These are phyloP conservation scores for Fusarium duplospermum DNA, from an alignment of 2,329 filamentous ascomycete genomes.

Conservation along the genomic window DNA sequence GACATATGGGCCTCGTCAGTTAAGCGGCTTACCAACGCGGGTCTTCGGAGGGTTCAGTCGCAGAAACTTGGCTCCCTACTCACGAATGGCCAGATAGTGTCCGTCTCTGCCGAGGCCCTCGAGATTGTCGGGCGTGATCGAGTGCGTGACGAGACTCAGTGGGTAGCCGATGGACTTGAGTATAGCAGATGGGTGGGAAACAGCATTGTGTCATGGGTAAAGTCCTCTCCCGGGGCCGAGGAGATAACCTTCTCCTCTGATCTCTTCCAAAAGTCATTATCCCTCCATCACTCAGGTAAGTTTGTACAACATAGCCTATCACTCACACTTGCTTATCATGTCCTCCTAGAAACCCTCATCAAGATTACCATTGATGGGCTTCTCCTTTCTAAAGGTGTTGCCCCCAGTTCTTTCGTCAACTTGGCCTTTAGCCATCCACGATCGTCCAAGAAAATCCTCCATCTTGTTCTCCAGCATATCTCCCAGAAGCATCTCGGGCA, in stretches of 20 bases:
- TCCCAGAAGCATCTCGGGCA: conserved; percentile 58
- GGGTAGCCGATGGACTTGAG: conserved; percentile 72
- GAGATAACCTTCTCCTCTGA: conserved; percentile 58
- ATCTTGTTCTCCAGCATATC: conserved; percentile 53
- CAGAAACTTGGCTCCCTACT: conserved; percentile 57
- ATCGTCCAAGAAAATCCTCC: conserved; percentile 42
- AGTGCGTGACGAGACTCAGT: conserved; percentile 51
- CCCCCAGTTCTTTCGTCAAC: conserved; percentile 43
- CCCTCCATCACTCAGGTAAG: conserved; percentile 78
- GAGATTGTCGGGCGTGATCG: conserved; percentile 56
- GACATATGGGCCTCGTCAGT: conserved; percentile 54
- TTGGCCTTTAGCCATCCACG: conserved; percentile 47
- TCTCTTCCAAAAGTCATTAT: conserved; percentile 70
- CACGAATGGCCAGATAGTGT: conserved; percentile 62
- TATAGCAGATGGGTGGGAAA: conserved; percentile 79
- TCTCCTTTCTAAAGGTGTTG: conserved; percentile 47
- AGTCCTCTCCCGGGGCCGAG: conserved; percentile 47
- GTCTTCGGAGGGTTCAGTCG: conserved; percentile 47
- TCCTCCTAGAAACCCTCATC: conserved; percentile 55
- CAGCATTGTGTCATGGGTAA: conserved; percentile 66
- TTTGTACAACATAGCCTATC: not conserved
- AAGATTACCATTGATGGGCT: conserved; percentile 51
- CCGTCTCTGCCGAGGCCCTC: conserved; percentile 67
- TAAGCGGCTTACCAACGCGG: conserved; percentile 29
- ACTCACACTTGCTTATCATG: not conserved